These are phyloP conservation scores for Penicillium sp. DNA, from an alignment of 2,329 filamentous ascomycete genomes.

Conservation along the genomic window DNA sequence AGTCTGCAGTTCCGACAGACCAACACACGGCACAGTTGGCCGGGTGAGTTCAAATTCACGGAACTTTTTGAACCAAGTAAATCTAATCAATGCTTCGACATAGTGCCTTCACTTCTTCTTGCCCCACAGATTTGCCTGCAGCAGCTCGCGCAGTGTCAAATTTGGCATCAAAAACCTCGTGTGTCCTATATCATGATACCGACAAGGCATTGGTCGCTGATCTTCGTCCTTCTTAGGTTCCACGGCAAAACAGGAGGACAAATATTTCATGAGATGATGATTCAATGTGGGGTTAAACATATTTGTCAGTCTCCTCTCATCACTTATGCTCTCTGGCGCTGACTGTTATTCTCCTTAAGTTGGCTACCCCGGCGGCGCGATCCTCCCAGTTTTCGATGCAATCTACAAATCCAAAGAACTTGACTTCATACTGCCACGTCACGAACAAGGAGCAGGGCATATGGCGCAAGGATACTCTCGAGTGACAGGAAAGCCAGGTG, in stretches of 20 bases:
- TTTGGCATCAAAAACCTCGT: not conserved
- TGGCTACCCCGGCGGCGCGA: constrained; percentile 8
- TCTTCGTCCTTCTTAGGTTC: not conserved
- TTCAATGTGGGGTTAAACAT: constrained; percentile 3
- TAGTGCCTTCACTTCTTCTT: not conserved
- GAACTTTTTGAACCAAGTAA: not conserved
- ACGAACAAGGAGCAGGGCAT: constrained; percentile 95
- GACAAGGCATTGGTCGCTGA: not conserved
- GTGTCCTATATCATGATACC: not conserved
- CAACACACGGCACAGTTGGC: not conserved
- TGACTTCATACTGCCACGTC: constrained; percentile 86
- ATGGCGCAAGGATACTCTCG: constrained; percentile 96
- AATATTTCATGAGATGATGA: constrained; percentile 15
- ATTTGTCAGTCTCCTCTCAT: not conserved
- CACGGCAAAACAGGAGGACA: constrained; percentile 9
- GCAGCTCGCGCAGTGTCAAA: not conserved
- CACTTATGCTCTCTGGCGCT: not conserved
- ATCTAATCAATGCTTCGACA: not conserved
- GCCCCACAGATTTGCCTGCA: not conserved
- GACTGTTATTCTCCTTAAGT: not conserved
- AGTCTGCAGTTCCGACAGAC: not conserved
- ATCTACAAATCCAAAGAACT: constrained; percentile 95
- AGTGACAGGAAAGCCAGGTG: constrained; percentile 85
- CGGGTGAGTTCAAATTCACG: not conserved
- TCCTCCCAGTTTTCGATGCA: constrained; percentile 89